Base-by-base conservation (phyloP, 768 basidiomycete species). In the Auricularia sp. region DNA sequence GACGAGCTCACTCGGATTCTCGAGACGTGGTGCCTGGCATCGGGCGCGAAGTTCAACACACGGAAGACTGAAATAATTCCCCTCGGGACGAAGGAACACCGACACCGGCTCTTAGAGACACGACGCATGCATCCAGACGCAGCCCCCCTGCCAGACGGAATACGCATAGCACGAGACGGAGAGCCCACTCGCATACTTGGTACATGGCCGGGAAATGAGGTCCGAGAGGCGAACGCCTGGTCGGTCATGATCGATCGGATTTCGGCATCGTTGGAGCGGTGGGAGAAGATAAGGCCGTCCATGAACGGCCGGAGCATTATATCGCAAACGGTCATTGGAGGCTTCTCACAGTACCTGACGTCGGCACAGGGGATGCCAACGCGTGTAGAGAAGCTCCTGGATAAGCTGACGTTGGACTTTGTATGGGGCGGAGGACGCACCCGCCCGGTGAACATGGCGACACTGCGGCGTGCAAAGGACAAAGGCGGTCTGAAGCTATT, bases 31-130 rank as follows among this genome's bases (percentile, higher is more conserved):
- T 82, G 78, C 65, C 21, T n/a, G 0, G 78, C 74, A 3, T 76
- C 77, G 10, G 68, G 73, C 0, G 80, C 79, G 0, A 77, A 75
- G 44, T 82, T 81, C 67, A 82, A 81, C 62, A 65, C 68, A 0
- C 51, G 62, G 0, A 83, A 83, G 67, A 81, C 79, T 0, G 73
- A 76, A 39, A 67, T 79, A 0, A 70, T 80, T 1, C 78, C 77
- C 0, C 68, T 79, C 0, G 77, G 79, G 0, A 45, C 64, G 3
- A 39, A 35, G 3, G 61, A 63, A 5, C 73, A 69, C 67, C 63
- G 74, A n/a, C 33, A 66, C n/a, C 3, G 8, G 3, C 63, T 73
- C 1, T 21, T 65, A 1, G 54, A 37, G 14, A 68, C 47, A 14
- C 5, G 47, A 16, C 3, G 13, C 4, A 51, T 21, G n/a, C 13